These are phyloP conservation scores for Neonothopanus nambi DNA, from an alignment of 1,284 basidiomycete genomes.

Conservation along the genomic window DNA sequence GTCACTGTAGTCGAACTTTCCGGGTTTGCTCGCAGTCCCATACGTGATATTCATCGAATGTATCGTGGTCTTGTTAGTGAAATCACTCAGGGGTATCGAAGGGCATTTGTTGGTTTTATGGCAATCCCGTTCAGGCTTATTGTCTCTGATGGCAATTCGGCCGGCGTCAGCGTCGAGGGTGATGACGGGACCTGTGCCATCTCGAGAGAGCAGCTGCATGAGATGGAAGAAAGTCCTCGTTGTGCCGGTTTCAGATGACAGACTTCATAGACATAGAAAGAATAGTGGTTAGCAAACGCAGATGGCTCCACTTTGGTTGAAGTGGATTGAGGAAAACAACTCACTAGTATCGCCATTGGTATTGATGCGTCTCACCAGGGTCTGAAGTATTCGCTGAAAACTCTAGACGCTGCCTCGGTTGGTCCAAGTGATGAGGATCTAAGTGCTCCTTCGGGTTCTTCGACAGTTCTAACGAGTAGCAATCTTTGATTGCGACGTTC, in stretches of 20 bases:
- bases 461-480: constrained; percentile 17
- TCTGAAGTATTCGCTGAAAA: constrained; percentile 10
- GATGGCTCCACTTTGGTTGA: too few species aligned
- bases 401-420: constrained; percentile 20
- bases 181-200: constrained; percentile 13
- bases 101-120: constrained; percentile 12
- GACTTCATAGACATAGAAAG: neutral
- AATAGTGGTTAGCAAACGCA: neutral
- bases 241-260: constrained; percentile 16
- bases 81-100: constrained; percentile 14
- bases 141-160: constrained; percentile 15
- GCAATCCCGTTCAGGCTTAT: constrained; percentile 12
- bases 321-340: neutral
- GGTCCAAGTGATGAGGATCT: constrained; percentile 4
- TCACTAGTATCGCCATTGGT: constrained; percentile 17
- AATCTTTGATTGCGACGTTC: constrained; percentile 14
- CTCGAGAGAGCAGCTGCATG: constrained; percentile 20
- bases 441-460: constrained; percentile 17
- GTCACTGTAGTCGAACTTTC: too few species aligned
- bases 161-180: constrained; percentile 19
- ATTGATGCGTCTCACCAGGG: constrained; percentile 13
- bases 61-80: constrained; percentile 18
- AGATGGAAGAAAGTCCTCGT: constrained; percentile 20
- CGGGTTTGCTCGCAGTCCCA: constrained; percentile 2
- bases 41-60: constrained; percentile 18